These are phyloP conservation scores for Crithidia bombi DNA, from an alignment of 208 protist species.

Conservation along the genomic window DNA sequence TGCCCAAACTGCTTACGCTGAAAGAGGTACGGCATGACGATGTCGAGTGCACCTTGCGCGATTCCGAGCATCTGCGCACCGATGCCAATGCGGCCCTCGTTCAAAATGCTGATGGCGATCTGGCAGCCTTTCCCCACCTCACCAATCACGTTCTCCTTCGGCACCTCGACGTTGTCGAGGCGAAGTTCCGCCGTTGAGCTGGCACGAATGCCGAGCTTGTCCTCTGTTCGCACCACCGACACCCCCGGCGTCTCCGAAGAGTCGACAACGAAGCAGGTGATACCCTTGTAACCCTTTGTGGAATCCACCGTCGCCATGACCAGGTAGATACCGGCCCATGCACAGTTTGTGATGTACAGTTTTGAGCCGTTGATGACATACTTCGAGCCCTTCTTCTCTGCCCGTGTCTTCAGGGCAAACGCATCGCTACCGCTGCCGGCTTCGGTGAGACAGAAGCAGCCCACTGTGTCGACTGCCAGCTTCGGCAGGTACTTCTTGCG, in stretches of 20 bases:
- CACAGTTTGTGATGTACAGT: constrained; percentile 94
- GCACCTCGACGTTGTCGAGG: constrained; percentile 91
- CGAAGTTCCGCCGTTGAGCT: constrained; percentile 95
- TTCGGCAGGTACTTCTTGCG: constrained; percentile 89
- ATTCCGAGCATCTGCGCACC: constrained; percentile 95
- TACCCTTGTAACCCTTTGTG: constrained; percentile 90
- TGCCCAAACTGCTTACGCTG: constrained; percentile 95
- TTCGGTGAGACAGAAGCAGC: constrained; percentile 94
- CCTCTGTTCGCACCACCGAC: constrained; percentile 92
- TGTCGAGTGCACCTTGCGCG: constrained; percentile 82
- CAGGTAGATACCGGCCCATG: constrained; percentile 91
- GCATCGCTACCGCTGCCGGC: constrained; percentile 88
- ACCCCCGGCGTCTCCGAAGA: constrained; percentile 80
- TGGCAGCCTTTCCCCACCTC: constrained; percentile 95
- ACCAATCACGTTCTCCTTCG: constrained; percentile 76
- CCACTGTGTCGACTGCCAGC: constrained; percentile 82
- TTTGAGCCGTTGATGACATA: constrained; percentile 95
- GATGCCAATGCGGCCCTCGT: constrained; percentile 96
- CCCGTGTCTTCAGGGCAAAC: constrained; percentile 90
- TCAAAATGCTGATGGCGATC: constrained; percentile 94
- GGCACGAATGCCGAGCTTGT: constrained; percentile 95
- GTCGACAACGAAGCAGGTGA: constrained; percentile 97
- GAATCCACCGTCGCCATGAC: constrained; percentile 94
- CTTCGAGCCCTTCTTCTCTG: constrained; percentile 77
- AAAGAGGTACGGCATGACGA: constrained; percentile 82